Evolutionary conservation across 75 land plant genomes (phyloP).

Genomic region (Selaginella moellendorffii): DNA sequence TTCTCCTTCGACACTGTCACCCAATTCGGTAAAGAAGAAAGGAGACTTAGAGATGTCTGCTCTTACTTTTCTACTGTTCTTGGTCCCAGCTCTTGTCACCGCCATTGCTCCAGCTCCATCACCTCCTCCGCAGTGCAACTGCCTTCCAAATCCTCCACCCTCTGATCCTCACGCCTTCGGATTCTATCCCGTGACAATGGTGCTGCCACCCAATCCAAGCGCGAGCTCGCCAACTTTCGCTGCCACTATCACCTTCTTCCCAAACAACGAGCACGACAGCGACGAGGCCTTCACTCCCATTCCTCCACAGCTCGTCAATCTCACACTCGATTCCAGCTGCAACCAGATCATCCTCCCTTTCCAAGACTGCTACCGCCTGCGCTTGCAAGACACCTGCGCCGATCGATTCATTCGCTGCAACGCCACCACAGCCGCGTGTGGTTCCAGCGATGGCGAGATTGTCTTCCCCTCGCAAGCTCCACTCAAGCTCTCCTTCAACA

Average conservation of each 20-base stretch:
- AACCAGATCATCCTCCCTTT: background rate
- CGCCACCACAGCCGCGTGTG: background rate
- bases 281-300: background rate
- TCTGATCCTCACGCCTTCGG: background rate
- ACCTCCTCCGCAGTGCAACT: too few relatives aligned
- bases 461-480: too few relatives aligned
- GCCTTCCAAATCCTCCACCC: too few relatives aligned
- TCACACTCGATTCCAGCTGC: background rate
- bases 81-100: too few relatives aligned
- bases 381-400: background rate
- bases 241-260: background rate
- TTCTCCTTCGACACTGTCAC: too few relatives aligned
- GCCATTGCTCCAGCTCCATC: too few relatives aligned
- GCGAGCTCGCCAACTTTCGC: background rate
- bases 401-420: background rate
- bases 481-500: background rate
- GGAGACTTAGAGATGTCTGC: too few relatives aligned
- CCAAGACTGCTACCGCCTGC: background rate
- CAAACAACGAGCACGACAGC: too few relatives aligned
- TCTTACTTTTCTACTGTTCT: too few relatives aligned
- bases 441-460: background rate
- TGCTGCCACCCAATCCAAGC: too few relatives aligned
- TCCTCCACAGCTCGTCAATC: background rate
- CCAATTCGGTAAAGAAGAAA: too few relatives aligned
- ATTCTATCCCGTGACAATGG: background rate